phyloP scores from a whole-genome alignment of 176 grass and related monocot species.

The Musa schizocarpa region DNA sequence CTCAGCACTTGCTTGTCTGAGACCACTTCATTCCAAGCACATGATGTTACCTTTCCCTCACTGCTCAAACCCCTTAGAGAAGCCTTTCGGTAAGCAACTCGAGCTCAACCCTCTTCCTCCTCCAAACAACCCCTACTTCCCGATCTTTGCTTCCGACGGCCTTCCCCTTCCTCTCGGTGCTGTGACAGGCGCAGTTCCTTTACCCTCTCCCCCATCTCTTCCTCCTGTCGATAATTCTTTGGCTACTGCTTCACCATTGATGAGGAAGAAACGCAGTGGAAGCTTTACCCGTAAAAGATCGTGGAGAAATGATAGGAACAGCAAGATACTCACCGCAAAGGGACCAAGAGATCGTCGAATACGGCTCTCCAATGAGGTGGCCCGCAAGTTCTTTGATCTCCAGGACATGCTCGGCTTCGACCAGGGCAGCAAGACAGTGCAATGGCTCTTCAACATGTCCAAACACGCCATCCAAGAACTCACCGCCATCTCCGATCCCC shows the following conservation, averaged over 20 bases:
- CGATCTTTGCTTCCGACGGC: slow-evolving; percentile 26
- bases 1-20: no score
- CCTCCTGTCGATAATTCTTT: not conserved
- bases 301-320: slow-evolving; percentile 76
- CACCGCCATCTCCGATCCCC: slow-evolving; percentile 6
- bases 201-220: not conserved
- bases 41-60: slow-evolving; percentile 48
- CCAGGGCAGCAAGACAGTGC: slow-evolving; percentile 95
- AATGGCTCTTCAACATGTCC: slow-evolving; percentile 81
- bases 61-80: slow-evolving; percentile 33
- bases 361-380: slow-evolving; percentile 80
- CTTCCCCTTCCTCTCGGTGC: not conserved
- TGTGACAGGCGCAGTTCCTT: not conserved
- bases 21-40: no score
- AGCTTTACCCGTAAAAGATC: slow-evolving; percentile 16
- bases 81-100: slow-evolving; percentile 37
- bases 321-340: slow-evolving; percentile 80
- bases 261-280: slow-evolving; percentile 1
- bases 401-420: slow-evolving; percentile 94
- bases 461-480: slow-evolving; percentile 64
- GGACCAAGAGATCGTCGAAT: slow-evolving; percentile 84
- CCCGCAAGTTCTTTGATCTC: slow-evolving; percentile 83
- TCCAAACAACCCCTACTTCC: slow-evolving; percentile 13
- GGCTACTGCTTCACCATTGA: not conserved
- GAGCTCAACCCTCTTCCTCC: slow-evolving; percentile 40